Percentiles rank a stretch among this genome's conserved stretches.
Conservation (phyloP, 345 rosid species). For the Acer negundo region DNA sequence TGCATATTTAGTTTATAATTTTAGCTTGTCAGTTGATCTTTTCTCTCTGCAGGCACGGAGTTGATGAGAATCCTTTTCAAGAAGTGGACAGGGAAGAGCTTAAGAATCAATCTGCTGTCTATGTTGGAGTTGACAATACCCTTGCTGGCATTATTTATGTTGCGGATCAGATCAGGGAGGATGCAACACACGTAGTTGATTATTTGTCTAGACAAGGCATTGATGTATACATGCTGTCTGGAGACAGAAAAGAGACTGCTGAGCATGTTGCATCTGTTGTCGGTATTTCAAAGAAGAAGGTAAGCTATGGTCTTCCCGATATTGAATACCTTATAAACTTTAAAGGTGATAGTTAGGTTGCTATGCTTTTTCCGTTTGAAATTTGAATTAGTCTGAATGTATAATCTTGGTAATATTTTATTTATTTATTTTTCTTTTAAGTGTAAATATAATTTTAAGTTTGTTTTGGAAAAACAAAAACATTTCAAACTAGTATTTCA, state of each 20-base stretch:
- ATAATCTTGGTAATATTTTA: not conserved
- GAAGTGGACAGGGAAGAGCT: conserved; percentile 50
- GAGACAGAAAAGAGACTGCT: conserved; percentile 83
- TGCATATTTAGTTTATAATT: not conserved
- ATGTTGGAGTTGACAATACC: conserved; percentile 72
- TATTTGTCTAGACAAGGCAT: conserved; percentile 70
- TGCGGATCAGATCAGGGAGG: conserved; percentile 91
- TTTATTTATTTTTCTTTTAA: not conserved
- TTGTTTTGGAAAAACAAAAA: not conserved
- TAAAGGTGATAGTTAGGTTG: conserved; percentile 4
- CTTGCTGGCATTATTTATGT: conserved; percentile 81
- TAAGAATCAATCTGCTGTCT: conserved; percentile 73
- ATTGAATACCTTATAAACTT: not conserved
- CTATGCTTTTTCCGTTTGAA: not conserved
- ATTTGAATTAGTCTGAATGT: not conserved
- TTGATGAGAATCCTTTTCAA: conserved; percentile 43
- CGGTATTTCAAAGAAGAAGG: conserved; percentile 85
- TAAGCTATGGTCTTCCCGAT: conserved; percentile 21
- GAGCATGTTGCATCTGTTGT: conserved; percentile 87
- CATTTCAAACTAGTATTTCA: not conserved
- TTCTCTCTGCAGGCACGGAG: conserved; percentile 68
- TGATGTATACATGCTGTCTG: conserved; percentile 86
- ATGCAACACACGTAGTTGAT: conserved; percentile 75
- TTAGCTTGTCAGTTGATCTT: conserved; percentile 3
- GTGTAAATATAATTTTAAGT: not conserved